Percentiles rank a stretch among this genome's conserved stretches.
Evolutionary conservation across 768 basidiomycete genomes (phyloP).

Genomic region (Boletus pseudopeckii): DNA sequence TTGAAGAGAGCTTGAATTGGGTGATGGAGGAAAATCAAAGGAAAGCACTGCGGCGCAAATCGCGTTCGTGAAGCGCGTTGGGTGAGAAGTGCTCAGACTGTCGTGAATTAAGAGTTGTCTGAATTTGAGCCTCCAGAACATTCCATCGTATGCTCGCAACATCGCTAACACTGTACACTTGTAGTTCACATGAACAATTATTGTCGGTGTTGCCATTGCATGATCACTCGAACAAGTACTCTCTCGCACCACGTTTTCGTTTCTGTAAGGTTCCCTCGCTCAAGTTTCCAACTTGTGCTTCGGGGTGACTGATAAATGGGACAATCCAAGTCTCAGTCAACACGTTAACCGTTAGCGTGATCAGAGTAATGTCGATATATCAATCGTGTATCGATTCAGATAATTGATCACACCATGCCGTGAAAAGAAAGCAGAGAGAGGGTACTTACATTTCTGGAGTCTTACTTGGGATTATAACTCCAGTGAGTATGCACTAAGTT

Average conservation of each 20-base stretch:
- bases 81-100: background rate
- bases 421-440: background rate
- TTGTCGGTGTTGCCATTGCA: background rate
- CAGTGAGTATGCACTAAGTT: too few relatives aligned
- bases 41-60: background rate
- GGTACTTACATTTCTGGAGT: too few relatives aligned
- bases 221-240: too few relatives aligned
- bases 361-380: too few relatives aligned
- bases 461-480: too few relatives aligned
- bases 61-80: constrained; percentile 2
- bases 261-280: background rate
- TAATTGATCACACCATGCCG: too few relatives aligned
- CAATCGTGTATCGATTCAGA: too few relatives aligned
- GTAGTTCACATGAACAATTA: background rate
- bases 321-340: background rate
- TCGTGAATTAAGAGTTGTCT: background rate
- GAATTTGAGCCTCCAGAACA: constrained; percentile 26
- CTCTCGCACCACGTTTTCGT: background rate
- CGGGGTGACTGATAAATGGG: background rate
- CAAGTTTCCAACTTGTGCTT: background rate
- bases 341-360: background rate
- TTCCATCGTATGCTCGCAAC: constrained; percentile 17
- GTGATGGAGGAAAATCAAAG: background rate
- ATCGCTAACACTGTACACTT: background rate
- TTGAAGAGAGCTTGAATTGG: background rate